These are phyloP conservation scores for Sungouiozyma intestinalis DNA, from an alignment of 805 yeast species.

Conservation along the genomic window DNA sequence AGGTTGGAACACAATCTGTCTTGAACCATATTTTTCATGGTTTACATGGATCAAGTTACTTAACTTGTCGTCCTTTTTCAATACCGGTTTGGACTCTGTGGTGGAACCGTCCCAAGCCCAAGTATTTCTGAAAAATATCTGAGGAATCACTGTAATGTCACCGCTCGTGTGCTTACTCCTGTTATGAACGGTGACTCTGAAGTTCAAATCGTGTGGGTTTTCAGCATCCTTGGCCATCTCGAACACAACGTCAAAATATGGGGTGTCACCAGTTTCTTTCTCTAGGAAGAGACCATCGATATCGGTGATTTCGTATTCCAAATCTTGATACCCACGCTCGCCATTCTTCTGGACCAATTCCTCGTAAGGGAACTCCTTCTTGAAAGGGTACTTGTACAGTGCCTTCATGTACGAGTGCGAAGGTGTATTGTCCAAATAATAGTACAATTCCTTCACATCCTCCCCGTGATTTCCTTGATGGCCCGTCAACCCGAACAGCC, in stretches of 20 bases:
- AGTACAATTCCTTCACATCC: conserved; percentile 81
- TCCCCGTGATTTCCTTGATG: conserved; percentile 95
- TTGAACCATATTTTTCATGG: conserved; percentile 60
- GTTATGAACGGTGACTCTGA: conserved; percentile 82
- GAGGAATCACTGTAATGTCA: conserved; percentile 79
- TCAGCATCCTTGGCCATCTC: conserved; percentile 84
- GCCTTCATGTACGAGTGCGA: conserved; percentile 89
- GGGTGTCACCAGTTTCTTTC: conserved; percentile 40
- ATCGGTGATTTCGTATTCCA: conserved; percentile 73
- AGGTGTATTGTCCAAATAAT: conserved; percentile 84
- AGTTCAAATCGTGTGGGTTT: conserved; percentile 69
- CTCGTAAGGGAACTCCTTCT: conserved; percentile 66
- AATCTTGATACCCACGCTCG: conserved; percentile 52
- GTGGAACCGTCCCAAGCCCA: conserved; percentile 71
- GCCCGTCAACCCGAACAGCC: conserved; percentile 80
- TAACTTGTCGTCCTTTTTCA: conserved; percentile 29
- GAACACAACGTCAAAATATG: conserved; percentile 78
- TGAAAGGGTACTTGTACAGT: conserved; percentile 82
- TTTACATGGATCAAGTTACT: conserved; percentile 45
- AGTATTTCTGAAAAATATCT: conserved; percentile 73
- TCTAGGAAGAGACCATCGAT: conserved; percentile 56
- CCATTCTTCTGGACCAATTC: conserved; percentile 61
- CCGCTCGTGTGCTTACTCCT: conserved; percentile 66
- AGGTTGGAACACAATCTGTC: conserved; percentile 66
- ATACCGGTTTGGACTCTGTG: conserved; percentile 42